A percentile compares a stretch with the other conserved stretches of the same genome.
Conservation (phyloP, 352 stramenopile genomes). For the Pythium brassicae region DNA sequence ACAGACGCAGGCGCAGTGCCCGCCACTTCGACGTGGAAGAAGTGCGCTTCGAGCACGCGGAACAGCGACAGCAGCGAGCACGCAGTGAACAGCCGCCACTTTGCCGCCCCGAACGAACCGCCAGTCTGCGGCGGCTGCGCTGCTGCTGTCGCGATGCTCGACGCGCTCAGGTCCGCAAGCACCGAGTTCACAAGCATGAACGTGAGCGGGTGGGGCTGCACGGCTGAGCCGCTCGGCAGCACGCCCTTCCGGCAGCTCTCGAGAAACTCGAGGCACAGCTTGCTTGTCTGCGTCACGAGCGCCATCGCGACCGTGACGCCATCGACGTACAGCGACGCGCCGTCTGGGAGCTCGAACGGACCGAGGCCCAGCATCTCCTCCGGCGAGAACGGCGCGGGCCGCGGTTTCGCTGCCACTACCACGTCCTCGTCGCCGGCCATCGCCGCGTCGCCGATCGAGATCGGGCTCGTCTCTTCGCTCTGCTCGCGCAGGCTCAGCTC, state of each 20-base stretch:
- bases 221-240: constrained; percentile 50
- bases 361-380: constrained; percentile 65
- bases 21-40: constrained; percentile 84
- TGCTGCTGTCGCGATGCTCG: constrained; percentile 1
- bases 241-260: constrained; percentile 62
- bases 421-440: constrained; percentile 9
- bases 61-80: constrained; percentile 64
- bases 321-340: constrained; percentile 36
- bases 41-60: constrained; percentile 69
- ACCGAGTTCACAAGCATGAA: constrained; percentile 89
- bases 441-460: constrained; percentile 16
- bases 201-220: constrained; percentile 79
- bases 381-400: constrained; percentile 54
- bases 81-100: constrained; percentile 62
- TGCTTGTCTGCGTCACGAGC: constrained; percentile 58
- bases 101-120: constrained; percentile 21
- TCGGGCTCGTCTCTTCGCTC: constrained; percentile 22
- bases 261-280: constrained; percentile 72
- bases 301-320: constrained; percentile 44
- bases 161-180: constrained; percentile 44
- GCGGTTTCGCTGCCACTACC: constrained; percentile 21
- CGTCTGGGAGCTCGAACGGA: constrained; percentile 49
- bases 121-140: constrained; percentile 12
- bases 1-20: constrained; percentile 76
- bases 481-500: constrained; percentile 75